Evolutionary conservation across 208 protist species (phyloP).

Genomic region (Phytomonas francai): DNA sequence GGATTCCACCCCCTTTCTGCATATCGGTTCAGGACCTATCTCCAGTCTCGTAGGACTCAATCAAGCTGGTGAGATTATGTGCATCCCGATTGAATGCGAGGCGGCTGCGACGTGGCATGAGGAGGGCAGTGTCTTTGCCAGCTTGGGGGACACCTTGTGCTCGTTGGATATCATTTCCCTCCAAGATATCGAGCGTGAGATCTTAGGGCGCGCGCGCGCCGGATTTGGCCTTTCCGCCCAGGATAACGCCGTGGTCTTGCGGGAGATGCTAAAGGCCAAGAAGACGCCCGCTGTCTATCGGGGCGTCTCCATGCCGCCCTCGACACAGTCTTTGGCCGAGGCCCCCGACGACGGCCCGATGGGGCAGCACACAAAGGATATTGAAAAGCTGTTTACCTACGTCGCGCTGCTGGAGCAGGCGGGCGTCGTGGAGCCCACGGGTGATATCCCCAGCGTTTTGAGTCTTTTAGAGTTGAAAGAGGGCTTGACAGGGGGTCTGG

Average conservation of each 20-base stretch:
- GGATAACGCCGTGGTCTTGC: constrained; percentile 37
- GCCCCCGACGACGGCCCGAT: not conserved
- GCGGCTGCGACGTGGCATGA: constrained; percentile 44
- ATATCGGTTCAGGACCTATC: no score
- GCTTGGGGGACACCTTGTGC: constrained; percentile 47
- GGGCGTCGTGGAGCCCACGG: constrained; percentile 29
- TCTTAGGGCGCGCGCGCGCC: constrained; percentile 47
- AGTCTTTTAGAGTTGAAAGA: constrained; percentile 23
- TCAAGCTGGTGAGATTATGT: constrained; percentile 43
- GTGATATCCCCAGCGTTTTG: constrained; percentile 47
- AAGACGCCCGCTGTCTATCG: not conserved
- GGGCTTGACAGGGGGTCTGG: not conserved
- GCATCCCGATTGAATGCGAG: constrained; percentile 44
- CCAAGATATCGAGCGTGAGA: constrained; percentile 49
- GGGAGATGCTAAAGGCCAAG: constrained; percentile 11
- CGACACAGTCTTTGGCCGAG: not conserved
- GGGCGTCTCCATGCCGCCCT: not conserved
- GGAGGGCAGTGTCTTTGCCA: constrained; percentile 50
- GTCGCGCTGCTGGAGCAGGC: constrained; percentile 49
- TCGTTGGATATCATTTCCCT: constrained; percentile 37
- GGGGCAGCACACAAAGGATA: constrained; percentile 26
- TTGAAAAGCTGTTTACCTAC: constrained; percentile 42
- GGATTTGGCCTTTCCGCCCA: constrained; percentile 63
- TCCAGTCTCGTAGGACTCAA: constrained; percentile 65
- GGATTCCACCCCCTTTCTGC: no score